A percentile compares a stretch with the other conserved stretches of the same genome.
Evolutionary conservation across 306 rosid genomes (phyloP).

Genomic region (Sechiopsis laciniata): DNA sequence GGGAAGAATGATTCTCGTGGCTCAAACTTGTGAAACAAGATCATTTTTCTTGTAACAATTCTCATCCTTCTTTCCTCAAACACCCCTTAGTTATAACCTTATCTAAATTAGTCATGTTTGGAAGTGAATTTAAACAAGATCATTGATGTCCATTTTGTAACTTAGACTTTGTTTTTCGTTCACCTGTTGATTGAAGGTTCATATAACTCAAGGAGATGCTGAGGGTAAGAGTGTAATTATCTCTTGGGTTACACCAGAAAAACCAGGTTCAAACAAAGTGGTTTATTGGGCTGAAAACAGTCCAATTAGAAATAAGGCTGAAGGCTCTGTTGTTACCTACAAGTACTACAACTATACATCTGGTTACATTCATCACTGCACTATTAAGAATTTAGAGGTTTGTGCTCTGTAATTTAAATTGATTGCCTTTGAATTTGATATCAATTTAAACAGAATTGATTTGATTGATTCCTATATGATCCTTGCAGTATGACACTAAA

Average conservation of each 20-base stretch:
- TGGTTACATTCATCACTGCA: constrained; percentile 79
- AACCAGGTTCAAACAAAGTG: constrained; percentile 57
- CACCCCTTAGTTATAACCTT: too few species aligned
- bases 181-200: constrained; percentile 50
- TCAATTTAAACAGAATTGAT: not conserved
- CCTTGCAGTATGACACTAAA: constrained; percentile 52
- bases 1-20: too few species aligned
- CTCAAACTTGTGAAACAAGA: too few species aligned
- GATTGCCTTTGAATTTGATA: constrained; percentile 2
- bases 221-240: constrained; percentile 69
- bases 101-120: too few species aligned
- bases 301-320: constrained; percentile 28
- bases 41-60: too few species aligned
- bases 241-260: constrained; percentile 66
- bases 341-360: constrained; percentile 65
- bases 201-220: constrained; percentile 80
- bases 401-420: not conserved
- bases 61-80: too few species aligned
- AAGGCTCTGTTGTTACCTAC: constrained; percentile 44
- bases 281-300: constrained; percentile 59
- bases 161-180: not conserved
- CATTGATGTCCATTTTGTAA: too few species aligned
- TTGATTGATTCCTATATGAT: not conserved
- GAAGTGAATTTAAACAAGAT: too few species aligned
- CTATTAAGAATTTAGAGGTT: constrained; percentile 52